These are phyloP conservation scores for Soucietia sequanensis DNA, from an alignment of 805 yeast genomes.

Conservation along the genomic window DNA sequence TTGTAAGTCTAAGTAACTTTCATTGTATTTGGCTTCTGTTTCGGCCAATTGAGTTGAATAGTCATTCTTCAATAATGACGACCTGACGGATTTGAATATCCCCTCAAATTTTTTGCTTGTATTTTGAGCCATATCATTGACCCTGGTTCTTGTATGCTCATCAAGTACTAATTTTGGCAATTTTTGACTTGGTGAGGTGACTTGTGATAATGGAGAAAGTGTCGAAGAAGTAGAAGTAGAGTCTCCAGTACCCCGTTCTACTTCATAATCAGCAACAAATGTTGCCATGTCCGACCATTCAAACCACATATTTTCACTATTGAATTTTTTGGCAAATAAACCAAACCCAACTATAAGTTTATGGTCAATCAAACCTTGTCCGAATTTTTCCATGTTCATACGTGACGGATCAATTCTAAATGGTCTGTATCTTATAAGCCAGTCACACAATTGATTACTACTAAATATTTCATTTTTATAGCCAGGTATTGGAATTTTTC, in stretches of 20 bases:
- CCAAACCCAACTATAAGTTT: constrained; percentile 31
- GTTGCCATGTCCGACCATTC: constrained; percentile 41
- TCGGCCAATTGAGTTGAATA: constrained; percentile 25
- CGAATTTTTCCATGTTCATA: constrained; percentile 36
- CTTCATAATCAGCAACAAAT: constrained; percentile 12
- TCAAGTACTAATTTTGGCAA: constrained; percentile 3
- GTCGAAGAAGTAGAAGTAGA: not conserved
- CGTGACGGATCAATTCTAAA: constrained; percentile 35
- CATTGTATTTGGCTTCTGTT: constrained; percentile 30
- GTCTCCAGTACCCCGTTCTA: too few species aligned
- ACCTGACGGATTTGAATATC: constrained; percentile 32
- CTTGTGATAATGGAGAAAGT: not conserved
- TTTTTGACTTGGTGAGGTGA: not conserved
- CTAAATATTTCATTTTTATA: constrained; percentile 38
- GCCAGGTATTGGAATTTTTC: constrained; percentile 41
- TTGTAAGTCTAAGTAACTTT: constrained; percentile 34
- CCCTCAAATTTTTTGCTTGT: constrained; percentile 29
- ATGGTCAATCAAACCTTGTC: constrained; percentile 37
- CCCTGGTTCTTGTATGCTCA: constrained; percentile 8
- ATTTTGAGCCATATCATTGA: constrained; percentile 22
- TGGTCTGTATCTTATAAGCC: constrained; percentile 22
- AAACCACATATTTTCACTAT: constrained; percentile 43
- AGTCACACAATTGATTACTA: constrained; percentile 36
- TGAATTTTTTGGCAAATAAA: constrained; percentile 34
- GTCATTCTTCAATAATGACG: constrained; percentile 28